Evolutionary conservation across 1,139 yeast species (phyloP).

Genomic region (Pneumocystis canis): DNA sequence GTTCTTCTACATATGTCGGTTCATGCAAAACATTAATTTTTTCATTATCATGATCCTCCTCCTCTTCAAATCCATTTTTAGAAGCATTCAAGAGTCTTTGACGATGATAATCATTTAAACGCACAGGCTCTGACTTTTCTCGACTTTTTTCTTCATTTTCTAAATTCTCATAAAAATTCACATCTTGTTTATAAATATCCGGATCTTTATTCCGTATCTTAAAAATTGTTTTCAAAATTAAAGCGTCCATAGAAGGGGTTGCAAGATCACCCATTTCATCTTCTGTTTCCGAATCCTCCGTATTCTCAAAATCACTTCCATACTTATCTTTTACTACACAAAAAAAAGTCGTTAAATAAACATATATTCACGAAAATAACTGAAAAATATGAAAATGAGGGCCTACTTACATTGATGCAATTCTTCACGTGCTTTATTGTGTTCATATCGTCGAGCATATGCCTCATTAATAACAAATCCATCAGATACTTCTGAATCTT

Average conservation of each 20-base stretch:
- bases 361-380: neutral
- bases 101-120: constrained; percentile 84
- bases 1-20: constrained; percentile 13
- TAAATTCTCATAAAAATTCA: constrained; percentile 18
- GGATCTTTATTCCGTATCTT: constrained; percentile 57
- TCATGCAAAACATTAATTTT: constrained; percentile 7
- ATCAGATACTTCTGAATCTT: constrained; percentile 19
- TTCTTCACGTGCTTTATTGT: constrained; percentile 26
- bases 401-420: constrained; percentile 19
- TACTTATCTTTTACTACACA: constrained; percentile 22
- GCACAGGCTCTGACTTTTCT: constrained; percentile 56
- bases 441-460: constrained; percentile 23
- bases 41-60: constrained; percentile 20
- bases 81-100: constrained; percentile 56
- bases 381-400: neutral
- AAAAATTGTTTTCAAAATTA: constrained; percentile 54
- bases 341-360: constrained; percentile 1
- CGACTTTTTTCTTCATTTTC: constrained; percentile 7
- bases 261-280: constrained; percentile 83
- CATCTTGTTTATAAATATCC: constrained; percentile 42
- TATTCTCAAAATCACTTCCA: constrained; percentile 17
- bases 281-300: constrained; percentile 36
- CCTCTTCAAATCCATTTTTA: constrained; percentile 28
- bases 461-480: constrained; percentile 22
- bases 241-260: constrained; percentile 72